Conservation (phyloP, 306 rosid genomes). For the Amphicarpaea edgeworthii region DNA sequence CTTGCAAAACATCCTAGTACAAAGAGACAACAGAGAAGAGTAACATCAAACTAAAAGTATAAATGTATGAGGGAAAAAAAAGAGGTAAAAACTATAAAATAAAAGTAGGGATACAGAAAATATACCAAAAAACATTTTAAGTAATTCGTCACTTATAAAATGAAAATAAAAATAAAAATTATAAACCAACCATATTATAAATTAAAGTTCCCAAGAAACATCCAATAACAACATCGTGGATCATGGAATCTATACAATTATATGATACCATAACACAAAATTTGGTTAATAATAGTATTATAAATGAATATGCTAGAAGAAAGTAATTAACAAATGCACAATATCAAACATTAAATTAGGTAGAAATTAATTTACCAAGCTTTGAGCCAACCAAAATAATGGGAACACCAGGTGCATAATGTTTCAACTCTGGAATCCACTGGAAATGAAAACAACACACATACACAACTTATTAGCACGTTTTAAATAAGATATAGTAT, state of each 20-base stretch:
- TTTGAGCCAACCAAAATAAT: constrained; percentile 95
- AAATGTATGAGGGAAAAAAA: neutral
- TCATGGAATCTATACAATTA: constrained; percentile 18
- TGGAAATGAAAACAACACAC: constrained; percentile 55
- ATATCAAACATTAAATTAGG: constrained; percentile 31
- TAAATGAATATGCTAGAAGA: neutral
- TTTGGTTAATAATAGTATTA: neutral
- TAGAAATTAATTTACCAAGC: constrained; percentile 70
- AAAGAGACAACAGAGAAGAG: neutral
- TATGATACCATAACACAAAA: constrained; percentile 17
- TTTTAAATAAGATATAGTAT: neutral
- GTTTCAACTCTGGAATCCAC: constrained; percentile 99
- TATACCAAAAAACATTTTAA: neutral
- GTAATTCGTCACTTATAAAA: constrained; percentile 18
- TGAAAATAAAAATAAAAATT: neutral
- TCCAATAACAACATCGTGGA: constrained; percentile 1
- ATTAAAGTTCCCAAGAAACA: neutral
- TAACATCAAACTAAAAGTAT: constrained; percentile 7
- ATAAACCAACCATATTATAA: neutral
- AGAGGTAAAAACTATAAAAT: constrained; percentile 14
- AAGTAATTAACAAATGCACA: constrained; percentile 1
- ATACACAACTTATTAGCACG: constrained; percentile 29
- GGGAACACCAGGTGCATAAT: constrained; percentile 99
- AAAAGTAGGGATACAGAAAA: no score
- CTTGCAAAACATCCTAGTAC: neutral